A percentile compares a stretch with the other conserved stretches of the same genome.
These are phyloP conservation scores for Pythium volutum DNA, from an alignment of 352 stramenopile genomes.

Conservation along the genomic window DNA sequence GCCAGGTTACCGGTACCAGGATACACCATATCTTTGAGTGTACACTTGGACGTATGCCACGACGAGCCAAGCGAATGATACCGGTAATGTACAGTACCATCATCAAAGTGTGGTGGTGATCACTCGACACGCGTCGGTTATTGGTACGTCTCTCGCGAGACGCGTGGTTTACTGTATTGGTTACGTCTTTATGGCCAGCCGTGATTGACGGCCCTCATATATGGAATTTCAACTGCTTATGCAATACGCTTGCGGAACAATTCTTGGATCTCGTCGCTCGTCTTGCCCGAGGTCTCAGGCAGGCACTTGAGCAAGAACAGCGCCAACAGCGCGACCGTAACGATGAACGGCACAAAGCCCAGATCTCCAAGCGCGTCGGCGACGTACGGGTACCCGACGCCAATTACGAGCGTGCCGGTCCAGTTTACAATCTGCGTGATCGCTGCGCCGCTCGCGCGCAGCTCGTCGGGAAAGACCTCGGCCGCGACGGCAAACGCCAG, in stretches of 20 bases:
- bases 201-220: too few relatives aligned
- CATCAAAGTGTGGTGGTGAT: too few relatives aligned
- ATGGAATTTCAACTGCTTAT: too few relatives aligned
- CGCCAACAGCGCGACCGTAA: constrained; percentile 36
- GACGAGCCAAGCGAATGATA: too few relatives aligned
- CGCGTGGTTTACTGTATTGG: too few relatives aligned
- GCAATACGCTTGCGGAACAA: constrained; percentile 25
- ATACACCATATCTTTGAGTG: too few relatives aligned
- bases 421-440: constrained; percentile 53
- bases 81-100: too few relatives aligned
- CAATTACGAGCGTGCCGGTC: constrained; percentile 49
- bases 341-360: constrained; percentile 52
- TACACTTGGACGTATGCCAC: too few relatives aligned
- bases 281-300: constrained; percentile 61
- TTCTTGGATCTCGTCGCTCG: constrained; percentile 53
- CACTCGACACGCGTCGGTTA: too few relatives aligned
- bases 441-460: constrained; percentile 42
- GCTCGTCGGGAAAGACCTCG: constrained; percentile 53
- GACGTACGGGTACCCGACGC: constrained; percentile 60
- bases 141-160: too few relatives aligned
- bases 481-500: constrained; percentile 50
- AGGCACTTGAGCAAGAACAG: constrained; percentile 42
- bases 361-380: constrained; percentile 35
- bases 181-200: too few relatives aligned
- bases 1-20: too few relatives aligned